A percentile compares a stretch with the other conserved stretches of the same genome.
These are phyloP conservation scores for Aureobasidium sp. DNA, from an alignment of 2,329 filamentous ascomycete species.

Conservation along the genomic window DNA sequence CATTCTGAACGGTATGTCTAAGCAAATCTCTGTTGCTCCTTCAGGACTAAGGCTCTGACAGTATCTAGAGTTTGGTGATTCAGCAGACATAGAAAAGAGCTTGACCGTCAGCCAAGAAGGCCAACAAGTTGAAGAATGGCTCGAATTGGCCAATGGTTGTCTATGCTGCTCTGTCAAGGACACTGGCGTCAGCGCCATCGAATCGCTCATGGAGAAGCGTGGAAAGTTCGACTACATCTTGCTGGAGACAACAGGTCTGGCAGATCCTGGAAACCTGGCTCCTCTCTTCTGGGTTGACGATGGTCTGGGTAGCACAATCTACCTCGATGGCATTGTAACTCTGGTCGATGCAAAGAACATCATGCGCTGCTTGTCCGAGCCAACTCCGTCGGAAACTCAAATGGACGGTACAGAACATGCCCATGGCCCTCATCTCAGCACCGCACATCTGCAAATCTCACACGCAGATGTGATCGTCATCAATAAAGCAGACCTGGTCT, in stretches of 20 bases:
- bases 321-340: constrained; percentile 92
- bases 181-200: constrained; percentile 86
- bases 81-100: constrained; percentile 91
- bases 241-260: constrained; percentile 89
- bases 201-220: constrained; percentile 88
- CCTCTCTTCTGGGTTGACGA: constrained; percentile 98
- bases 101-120: constrained; percentile 75
- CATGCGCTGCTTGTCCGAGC: constrained; percentile 68
- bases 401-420: constrained; percentile 33
- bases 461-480: constrained; percentile 92
- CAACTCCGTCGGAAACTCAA: constrained; percentile 23
- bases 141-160: constrained; percentile 92
- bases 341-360: constrained; percentile 94
- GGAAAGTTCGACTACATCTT: constrained; percentile 96
- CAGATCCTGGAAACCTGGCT: constrained; percentile 90
- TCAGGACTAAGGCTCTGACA: constrained; percentile 7
- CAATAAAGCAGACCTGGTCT: constrained; percentile 87
- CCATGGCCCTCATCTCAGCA: constrained; percentile 66
- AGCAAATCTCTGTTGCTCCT: not conserved
- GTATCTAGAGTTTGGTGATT: constrained; percentile 31
- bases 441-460: constrained; percentile 90
- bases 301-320: constrained; percentile 88
- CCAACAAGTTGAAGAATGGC: constrained; percentile 83
- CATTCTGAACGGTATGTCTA: constrained; percentile 69
- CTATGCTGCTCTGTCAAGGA: constrained; percentile 98